Evolutionary conservation across 768 basidiomycete species (phyloP), one percentile per base, ranked within the genome.

Genomic region (Kwoniella pini): DNA sequence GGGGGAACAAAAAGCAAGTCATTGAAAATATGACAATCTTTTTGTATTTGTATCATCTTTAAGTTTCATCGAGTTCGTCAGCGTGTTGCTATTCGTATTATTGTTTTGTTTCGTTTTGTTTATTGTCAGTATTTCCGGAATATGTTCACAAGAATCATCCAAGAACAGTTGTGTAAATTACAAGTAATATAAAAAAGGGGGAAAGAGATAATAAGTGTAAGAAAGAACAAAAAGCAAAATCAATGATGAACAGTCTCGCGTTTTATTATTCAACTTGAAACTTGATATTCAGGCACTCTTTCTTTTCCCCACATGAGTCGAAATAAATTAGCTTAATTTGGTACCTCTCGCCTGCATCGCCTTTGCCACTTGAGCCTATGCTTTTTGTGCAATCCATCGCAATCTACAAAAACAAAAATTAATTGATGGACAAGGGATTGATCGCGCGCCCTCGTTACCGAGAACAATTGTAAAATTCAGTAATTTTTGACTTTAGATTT

Each of bases 201-300:
- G 12, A 42, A 42, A 15, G n/a, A 11, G 40, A 10, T 3, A 50
- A n/a, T n/a, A n/a, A n/a, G n/a, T 50, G 48, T 50, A 30, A 50
- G 28, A 50, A n/a, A 50, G 48, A 50, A 50, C 48, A 46, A 50
- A 50, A 50, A 50, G n/a, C 27, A 2, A 28, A 11, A 33, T 31
- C 31, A 30, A 33, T 50, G 26, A 28, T 19, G 9, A 27, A 33
- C 15, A 27, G 2, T 50, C 11, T 1, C 17, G 40, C 17, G 2
- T 0, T 17, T 46, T 26, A 7, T 50, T 33, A 17, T 50, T 50
- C 48, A 50, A 50, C 48, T 17, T 50, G 48, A 50, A 50, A 50
- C 48, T n/a, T 49, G 22, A 46, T 24, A 24, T 12, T 49, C 48
- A 49, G 48, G 48, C 27, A 49, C 48, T 4, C n/a, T n/a, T 36